Base-by-base conservation (phyloP, 306 rosid species). In the Abrus precatorius region DNA sequence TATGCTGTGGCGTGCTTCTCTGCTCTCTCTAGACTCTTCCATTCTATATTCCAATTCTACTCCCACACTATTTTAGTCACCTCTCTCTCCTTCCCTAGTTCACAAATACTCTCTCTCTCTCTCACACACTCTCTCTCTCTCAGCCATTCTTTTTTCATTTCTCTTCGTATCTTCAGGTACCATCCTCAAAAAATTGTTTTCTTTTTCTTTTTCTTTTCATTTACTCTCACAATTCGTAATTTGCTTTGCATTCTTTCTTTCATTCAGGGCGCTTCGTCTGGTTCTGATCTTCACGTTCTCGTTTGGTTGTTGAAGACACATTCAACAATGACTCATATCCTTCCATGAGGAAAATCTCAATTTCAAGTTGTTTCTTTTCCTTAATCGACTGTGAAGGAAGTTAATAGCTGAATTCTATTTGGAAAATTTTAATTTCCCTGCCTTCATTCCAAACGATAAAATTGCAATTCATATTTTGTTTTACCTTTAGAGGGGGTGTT, bases 271-370 rank as follows among this genome's bases (percentile, higher is more conserved):
- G 5, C 20, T 73, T 61, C 40, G 6, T 61, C 75, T 28, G 13
- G 66, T 50, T 53, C 1, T 72, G 64, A n/a, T 9, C 34, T 76
- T 30, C 53, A 57, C 79, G 75, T 70, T 82, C 77, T 72, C 81
- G 72, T 80, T 82, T 75, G 27, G 28, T 72, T 57, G 9, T 80
- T 36, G 56, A 13, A 56, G 84, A 68, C 53, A 56, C 79, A 5
- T 2, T 67, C 77, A 10, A 80, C n/a, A 69, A 87, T 89, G 97
- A 48, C 88, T 89, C 97, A 91, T 91, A 89, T 91, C 92, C 97
- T 90, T 85, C 54, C 27, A 69, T 64, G 11, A 8, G 28, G 9
- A 44, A 14, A 7, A 10, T 7, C 6, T 69, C 5, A 4, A 41
- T 82, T 50, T 11, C 27, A 0, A 40, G 9, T 41, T 33, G 13